Conservation (phyloP, 2,329 filamentous ascomycete genomes). For the Chaetomium sp. region DNA sequence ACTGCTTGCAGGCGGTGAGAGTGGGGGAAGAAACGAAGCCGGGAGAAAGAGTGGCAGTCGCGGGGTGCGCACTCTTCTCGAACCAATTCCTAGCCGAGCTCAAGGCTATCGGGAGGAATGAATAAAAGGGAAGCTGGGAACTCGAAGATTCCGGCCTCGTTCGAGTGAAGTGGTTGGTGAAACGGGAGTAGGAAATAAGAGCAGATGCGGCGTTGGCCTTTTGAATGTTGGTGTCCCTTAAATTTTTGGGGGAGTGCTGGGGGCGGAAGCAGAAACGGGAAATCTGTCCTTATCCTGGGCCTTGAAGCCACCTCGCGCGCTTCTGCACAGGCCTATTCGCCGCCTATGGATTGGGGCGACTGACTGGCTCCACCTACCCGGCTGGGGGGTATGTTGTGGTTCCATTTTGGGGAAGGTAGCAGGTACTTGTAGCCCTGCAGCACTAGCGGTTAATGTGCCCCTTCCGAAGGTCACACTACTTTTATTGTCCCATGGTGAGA, state of each 20-base stretch:
- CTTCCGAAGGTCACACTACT: slow-evolving; percentile 1
- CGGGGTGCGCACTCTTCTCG: slow-evolving; percentile 13
- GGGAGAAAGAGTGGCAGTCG: slow-evolving; percentile 11
- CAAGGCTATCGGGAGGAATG: slow-evolving; percentile 7
- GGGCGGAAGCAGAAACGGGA: slow-evolving; percentile 12
- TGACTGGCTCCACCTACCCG: background rate
- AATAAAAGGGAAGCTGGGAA: slow-evolving; percentile 7
- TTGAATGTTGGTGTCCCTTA: slow-evolving; percentile 10
- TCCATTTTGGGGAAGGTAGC: background rate
- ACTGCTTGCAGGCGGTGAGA: slow-evolving; percentile 16
- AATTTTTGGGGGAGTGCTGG: slow-evolving; percentile 10
- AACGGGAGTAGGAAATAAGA: slow-evolving; percentile 8
- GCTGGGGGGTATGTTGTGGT: background rate
- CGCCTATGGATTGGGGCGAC: slow-evolving; percentile 7
- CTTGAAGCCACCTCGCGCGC: slow-evolving; percentile 20
- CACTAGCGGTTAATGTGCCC: background rate
- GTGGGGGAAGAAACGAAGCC: slow-evolving; percentile 3
- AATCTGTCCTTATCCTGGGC: slow-evolving; percentile 24
- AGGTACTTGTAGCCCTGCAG: slow-evolving; percentile 12
- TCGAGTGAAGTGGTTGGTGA: slow-evolving; percentile 8
- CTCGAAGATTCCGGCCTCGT: slow-evolving; percentile 5
- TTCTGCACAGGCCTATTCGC: slow-evolving; percentile 16
- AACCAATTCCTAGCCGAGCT: slow-evolving; percentile 9
- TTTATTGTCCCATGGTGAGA: background rate
- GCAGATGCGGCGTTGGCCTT: slow-evolving; percentile 1